phyloP scores from a whole-genome alignment of 129 eudicot genomes.

The Sambucus nigra region DNA sequence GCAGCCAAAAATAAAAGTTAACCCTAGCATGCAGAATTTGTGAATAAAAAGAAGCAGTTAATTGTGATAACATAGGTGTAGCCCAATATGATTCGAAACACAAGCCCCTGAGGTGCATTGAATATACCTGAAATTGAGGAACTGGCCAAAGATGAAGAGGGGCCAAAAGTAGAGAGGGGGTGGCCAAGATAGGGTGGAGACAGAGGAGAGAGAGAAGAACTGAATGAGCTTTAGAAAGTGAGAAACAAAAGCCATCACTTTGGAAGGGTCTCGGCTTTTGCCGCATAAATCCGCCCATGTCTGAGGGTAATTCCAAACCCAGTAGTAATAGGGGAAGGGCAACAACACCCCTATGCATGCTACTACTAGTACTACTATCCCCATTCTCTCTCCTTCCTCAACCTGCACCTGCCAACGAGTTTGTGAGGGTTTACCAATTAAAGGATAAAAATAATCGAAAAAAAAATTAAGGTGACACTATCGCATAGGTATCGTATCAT shows the following conservation, averaged over 20 bases:
- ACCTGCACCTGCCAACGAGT: conserved; percentile 18
- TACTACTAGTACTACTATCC: conserved; percentile 19
- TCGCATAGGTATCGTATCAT: no score
- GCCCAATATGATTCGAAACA: no score
- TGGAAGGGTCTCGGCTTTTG: conserved; percentile 60
- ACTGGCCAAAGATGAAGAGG: conserved; percentile 75
- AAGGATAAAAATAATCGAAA: no score
- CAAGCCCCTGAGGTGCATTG: no score
- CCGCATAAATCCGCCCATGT: conserved; percentile 78
- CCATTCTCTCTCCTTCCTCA: conserved; percentile 31
- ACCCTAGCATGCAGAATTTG: no score
- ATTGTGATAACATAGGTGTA: no score
- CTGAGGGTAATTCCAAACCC: conserved; percentile 71
- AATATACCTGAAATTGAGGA: conserved; percentile 96
- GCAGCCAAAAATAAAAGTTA: no score
- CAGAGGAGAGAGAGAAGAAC: conserved; percentile 66
- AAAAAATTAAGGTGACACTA: no score
- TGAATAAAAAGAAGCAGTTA: no score
- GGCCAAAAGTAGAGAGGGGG: conserved; percentile 94
- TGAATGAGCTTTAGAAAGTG: conserved; percentile 68
- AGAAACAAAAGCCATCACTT: conserved; percentile 58
- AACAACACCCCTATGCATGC: conserved; percentile 63
- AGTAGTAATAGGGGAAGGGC: conserved; percentile 88
- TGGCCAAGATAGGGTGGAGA: conserved; percentile 77
- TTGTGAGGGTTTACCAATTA: no score